These are phyloP conservation scores for Cladobotryum protrusum DNA, from an alignment of 2,329 filamentous ascomycete genomes.

Conservation along the genomic window DNA sequence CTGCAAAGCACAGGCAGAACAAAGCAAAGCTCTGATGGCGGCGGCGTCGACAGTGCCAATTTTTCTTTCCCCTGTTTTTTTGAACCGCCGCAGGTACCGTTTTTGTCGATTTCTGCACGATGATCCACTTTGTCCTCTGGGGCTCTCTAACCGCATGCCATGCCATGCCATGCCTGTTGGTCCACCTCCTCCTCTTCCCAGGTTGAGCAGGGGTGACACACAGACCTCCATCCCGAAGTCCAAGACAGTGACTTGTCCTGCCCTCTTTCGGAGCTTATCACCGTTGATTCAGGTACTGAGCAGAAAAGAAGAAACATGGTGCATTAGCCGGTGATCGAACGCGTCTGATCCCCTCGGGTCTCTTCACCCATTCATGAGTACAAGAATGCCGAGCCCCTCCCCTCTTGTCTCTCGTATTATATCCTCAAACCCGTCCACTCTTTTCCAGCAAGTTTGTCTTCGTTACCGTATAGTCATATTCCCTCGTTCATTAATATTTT, in stretches of 20 bases:
- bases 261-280: slow-evolving; percentile 22
- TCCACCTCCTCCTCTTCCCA: slow-evolving; percentile 8
- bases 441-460: slow-evolving; percentile 17
- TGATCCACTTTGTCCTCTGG: slow-evolving; percentile 19
- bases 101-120: slow-evolving; percentile 25
- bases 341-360: slow-evolving; percentile 18
- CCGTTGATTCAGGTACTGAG: slow-evolving; percentile 25
- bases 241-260: slow-evolving; percentile 28
- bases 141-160: slow-evolving; percentile 17
- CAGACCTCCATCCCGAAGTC: slow-evolving; percentile 26
- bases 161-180: slow-evolving; percentile 3
- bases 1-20: slow-evolving; percentile 15
- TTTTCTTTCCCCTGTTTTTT: slow-evolving; percentile 19
- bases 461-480: slow-evolving; percentile 18
- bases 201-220: slow-evolving; percentile 24
- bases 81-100: slow-evolving; percentile 24
- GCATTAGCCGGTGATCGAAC: slow-evolving; percentile 21
- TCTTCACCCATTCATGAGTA: slow-evolving; percentile 22
- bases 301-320: slow-evolving; percentile 23
- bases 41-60: slow-evolving; percentile 12
- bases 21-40: slow-evolving; percentile 13
- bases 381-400: slow-evolving; percentile 25
- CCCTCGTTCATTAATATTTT: slow-evolving; percentile 19
- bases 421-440: slow-evolving; percentile 14
- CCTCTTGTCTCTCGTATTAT: slow-evolving; percentile 17